These are phyloP conservation scores for Syzygium malaccense DNA, from an alignment of 441 rosid species.

Conservation along the genomic window DNA sequence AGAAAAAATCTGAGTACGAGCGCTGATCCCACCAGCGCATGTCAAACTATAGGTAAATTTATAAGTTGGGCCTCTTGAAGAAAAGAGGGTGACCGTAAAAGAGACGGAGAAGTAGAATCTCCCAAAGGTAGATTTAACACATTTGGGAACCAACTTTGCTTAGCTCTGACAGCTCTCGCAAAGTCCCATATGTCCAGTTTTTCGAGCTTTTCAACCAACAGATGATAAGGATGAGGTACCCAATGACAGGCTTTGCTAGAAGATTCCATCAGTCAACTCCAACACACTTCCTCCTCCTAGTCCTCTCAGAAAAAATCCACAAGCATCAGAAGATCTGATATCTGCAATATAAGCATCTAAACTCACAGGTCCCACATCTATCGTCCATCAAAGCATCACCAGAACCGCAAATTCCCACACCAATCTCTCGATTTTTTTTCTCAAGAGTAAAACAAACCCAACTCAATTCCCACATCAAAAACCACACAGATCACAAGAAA, in stretches of 20 bases:
- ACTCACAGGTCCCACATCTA: not conserved
- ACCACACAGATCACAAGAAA: not conserved
- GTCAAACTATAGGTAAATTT: not conserved
- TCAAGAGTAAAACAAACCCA: not conserved
- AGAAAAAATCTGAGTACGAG: not conserved
- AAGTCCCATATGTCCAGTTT: not conserved
- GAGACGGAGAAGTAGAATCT: not conserved
- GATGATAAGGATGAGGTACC: not conserved
- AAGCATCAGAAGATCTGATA: not conserved
- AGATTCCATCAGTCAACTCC: not conserved
- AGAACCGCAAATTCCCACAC: not conserved
- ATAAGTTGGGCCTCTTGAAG: not conserved
- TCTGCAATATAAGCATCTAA: not conserved
- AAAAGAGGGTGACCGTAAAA: not conserved
- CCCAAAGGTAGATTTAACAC: not conserved
- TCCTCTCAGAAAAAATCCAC: not conserved
- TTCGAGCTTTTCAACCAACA: not conserved
- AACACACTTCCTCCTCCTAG: not conserved
- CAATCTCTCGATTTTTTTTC: not conserved
- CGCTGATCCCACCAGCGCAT: not conserved
- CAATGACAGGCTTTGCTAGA: not conserved
- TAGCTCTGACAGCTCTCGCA: not conserved
- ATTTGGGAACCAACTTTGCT: not conserved
- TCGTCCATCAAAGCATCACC: not conserved
- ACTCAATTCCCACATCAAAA: not conserved